Conservation (phyloP, 225 moss, liverwort and hornwort species). For the Pseudoscleropodium purum region DNA sequence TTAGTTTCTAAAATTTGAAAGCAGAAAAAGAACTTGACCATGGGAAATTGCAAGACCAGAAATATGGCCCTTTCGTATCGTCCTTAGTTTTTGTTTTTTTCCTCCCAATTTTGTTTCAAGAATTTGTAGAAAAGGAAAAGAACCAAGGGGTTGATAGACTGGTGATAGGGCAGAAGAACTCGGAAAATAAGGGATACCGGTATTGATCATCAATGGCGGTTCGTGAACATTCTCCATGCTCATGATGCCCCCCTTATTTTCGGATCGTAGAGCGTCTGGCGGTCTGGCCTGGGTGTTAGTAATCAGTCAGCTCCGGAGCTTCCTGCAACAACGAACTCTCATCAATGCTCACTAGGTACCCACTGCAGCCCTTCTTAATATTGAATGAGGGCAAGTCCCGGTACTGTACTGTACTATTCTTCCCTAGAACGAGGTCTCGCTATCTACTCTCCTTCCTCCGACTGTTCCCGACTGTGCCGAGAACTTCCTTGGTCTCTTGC, state of each 20-base stretch:
- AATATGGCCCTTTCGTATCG: background rate
- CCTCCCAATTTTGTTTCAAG: background rate
- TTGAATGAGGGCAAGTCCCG: background rate
- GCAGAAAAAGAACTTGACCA: background rate
- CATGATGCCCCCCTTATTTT: background rate
- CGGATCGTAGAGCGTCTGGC: background rate
- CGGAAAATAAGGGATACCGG: background rate
- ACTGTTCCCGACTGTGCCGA: background rate
- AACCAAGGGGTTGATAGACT: background rate
- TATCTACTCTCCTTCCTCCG: background rate
- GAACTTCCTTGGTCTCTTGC: background rate
- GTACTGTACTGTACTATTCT: background rate
- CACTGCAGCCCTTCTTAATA: background rate
- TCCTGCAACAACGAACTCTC: conserved; percentile 1
- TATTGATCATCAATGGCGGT: background rate
- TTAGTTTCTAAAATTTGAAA: too few relatives aligned
- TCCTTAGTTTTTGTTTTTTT: background rate
- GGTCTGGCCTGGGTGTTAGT: background rate
- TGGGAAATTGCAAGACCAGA: background rate
- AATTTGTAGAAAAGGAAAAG: background rate
- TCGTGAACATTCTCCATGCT: background rate
- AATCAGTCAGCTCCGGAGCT: background rate
- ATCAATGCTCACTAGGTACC: background rate
- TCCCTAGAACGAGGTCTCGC: background rate
- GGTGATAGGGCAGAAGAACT: background rate